Conservation (phyloP, 345 rosid species). For the Ceriops zippeliana region DNA sequence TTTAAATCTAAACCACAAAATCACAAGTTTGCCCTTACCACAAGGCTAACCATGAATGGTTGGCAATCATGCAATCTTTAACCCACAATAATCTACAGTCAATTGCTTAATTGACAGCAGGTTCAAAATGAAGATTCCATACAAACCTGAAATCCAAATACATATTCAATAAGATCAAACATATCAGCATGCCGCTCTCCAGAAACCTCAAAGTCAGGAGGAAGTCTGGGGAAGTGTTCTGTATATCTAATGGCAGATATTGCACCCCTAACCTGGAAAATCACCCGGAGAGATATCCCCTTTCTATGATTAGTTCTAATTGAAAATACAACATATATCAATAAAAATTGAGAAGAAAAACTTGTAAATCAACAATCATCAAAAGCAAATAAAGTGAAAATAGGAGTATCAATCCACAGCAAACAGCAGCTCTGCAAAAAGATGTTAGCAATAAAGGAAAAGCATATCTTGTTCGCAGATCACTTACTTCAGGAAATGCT, state of each 20-base stretch:
- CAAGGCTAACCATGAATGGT: no score
- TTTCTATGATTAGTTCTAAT: background rate
- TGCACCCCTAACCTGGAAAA: conserved; percentile 81
- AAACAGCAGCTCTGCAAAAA: background rate
- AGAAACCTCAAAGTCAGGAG: conserved; percentile 54
- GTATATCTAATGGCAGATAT: conserved; percentile 72
- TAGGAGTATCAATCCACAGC: background rate
- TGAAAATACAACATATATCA: background rate
- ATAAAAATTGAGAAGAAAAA: background rate
- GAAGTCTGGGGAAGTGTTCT: conserved; percentile 79
- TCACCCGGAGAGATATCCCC: background rate
- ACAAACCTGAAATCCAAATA: conserved; percentile 95
- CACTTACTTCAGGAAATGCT: conserved; percentile 83
- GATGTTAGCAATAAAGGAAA: background rate
- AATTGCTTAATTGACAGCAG: background rate
- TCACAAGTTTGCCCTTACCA: no score
- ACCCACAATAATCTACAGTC: background rate
- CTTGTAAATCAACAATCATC: background rate
- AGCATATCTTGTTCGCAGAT: conserved; percentile 4
- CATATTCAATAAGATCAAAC: conserved; percentile 88
- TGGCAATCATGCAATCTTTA: background rate
- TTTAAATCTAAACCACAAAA: no score
- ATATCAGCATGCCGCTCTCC: conserved; percentile 83
- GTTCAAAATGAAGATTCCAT: background rate
- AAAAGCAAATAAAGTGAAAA: background rate